These are phyloP conservation scores for Clarireedia monteithiana DNA, from an alignment of 2,329 filamentous ascomycete species.

Conservation along the genomic window DNA sequence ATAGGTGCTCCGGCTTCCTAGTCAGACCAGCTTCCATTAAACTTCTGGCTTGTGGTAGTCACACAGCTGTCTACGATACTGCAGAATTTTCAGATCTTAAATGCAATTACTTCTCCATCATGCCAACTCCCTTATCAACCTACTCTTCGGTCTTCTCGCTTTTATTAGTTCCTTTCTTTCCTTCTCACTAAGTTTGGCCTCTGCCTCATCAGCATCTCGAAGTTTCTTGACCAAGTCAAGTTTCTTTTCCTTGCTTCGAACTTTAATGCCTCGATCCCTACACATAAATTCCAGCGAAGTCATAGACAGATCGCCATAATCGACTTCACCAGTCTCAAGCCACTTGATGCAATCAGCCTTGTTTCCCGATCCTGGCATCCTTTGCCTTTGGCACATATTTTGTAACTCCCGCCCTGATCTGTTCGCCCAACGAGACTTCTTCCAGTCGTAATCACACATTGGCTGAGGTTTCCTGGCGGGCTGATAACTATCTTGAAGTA, in stretches of 20 bases:
- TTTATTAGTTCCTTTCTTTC: neutral
- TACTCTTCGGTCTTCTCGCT: neutral
- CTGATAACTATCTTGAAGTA: neutral
- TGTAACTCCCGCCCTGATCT: slow-evolving; percentile 11
- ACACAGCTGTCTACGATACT: too few species aligned
- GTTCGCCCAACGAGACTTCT: slow-evolving; percentile 17
- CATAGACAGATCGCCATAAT: neutral
- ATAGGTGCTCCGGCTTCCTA: too few species aligned
- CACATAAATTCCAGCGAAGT: neutral
- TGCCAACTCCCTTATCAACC: neutral
- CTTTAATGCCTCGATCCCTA: neutral
- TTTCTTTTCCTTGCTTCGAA: neutral
- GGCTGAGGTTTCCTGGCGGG: neutral
- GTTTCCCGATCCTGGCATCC: slow-evolving; percentile 11
- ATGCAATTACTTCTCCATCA: too few species aligned
- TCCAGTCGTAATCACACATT: slow-evolving; percentile 16
- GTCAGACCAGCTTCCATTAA: too few species aligned
- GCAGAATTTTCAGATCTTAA: too few species aligned
- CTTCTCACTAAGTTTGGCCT: neutral
- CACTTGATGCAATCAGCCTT: neutral
- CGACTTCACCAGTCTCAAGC: neutral
- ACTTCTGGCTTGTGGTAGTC: too few species aligned
- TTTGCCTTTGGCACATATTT: slow-evolving; percentile 11
- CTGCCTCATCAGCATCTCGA: neutral
- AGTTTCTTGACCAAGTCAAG: neutral